These are phyloP conservation scores for Plasmodium gonderi DNA, from an alignment of 169 alveolate species.

Conservation along the genomic window DNA sequence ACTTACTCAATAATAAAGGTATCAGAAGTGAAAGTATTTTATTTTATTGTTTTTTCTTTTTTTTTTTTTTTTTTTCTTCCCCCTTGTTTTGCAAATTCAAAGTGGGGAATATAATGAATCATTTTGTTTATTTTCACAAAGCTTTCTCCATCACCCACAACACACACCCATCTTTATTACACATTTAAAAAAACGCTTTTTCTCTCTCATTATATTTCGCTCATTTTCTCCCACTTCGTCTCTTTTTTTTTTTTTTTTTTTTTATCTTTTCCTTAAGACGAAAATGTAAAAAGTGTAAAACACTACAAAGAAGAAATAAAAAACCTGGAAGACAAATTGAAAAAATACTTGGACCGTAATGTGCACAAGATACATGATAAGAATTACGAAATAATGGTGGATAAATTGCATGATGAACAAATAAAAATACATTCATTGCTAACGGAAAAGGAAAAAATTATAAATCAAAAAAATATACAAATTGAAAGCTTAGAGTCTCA, in stretches of 20 bases:
- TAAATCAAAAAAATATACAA: slow-evolving; percentile 42
- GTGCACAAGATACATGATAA: slow-evolving; percentile 38
- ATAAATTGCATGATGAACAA: slow-evolving; percentile 59
- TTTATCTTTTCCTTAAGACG: not conserved
- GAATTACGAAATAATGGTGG: slow-evolving; percentile 45
- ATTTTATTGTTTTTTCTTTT: too few relatives aligned
- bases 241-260: not conserved
- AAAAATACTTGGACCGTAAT: slow-evolving; percentile 30
- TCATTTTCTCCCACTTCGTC: not conserved
- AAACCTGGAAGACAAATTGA: slow-evolving; percentile 30
- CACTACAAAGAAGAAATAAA: slow-evolving; percentile 54
- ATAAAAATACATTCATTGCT: slow-evolving; percentile 51
- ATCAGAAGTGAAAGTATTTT: not conserved
- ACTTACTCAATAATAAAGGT: slow-evolving; percentile 36
- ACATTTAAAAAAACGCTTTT: too few relatives aligned
- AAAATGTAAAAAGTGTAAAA: not conserved
- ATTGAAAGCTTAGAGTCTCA: slow-evolving; percentile 28
- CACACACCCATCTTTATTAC: too few relatives aligned
- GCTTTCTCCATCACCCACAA: too few relatives aligned
- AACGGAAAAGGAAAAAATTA: slow-evolving; percentile 58
- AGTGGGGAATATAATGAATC: not conserved
- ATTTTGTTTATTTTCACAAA: not conserved
- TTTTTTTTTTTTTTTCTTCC: too few relatives aligned
- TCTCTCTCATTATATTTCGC: not conserved
- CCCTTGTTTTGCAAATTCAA: not conserved